Conservation (phyloP, 2,329 filamentous ascomycete species). For the Thelonectria blattea region DNA sequence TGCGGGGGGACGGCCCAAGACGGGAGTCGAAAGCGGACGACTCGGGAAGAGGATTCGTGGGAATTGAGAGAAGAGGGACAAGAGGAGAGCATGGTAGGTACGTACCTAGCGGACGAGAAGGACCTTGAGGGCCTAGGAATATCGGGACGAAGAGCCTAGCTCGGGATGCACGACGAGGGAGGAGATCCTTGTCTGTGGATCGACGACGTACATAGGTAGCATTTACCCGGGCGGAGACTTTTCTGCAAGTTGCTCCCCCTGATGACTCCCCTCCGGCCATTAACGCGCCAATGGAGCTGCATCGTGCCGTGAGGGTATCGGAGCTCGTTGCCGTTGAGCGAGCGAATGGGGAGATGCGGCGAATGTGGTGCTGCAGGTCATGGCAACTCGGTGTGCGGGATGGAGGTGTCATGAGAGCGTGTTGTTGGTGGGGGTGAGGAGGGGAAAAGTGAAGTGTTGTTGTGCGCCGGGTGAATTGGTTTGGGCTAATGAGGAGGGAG, state of each 20-base stretch:
- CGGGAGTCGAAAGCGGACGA: conserved; percentile 18
- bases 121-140: conserved; percentile 16
- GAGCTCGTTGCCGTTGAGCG: no score
- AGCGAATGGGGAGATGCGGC: no score
- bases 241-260: not conserved
- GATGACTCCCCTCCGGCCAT: conserved; percentile 14
- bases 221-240: conserved; percentile 36
- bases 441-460: conserved; percentile 26
- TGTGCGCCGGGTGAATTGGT: conserved; percentile 34
- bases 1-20: conserved; percentile 28
- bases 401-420: conserved; percentile 27
- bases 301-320: not conserved
- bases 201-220: conserved; percentile 20
- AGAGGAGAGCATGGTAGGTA: no score
- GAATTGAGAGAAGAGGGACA: conserved; percentile 29
- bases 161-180: conserved; percentile 6
- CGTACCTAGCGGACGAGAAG: no score
- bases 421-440: conserved; percentile 30
- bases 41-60: conserved; percentile 13
- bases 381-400: conserved; percentile 9
- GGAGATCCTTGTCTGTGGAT: not conserved
- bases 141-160: conserved; percentile 36
- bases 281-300: conserved; percentile 26
- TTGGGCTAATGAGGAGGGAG: conserved; percentile 4
- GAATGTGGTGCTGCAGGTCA: conserved; percentile 1